Evolutionary conservation across 345 rosid genomes (phyloP), one percentile per base, ranked within the genome.

Genomic region (Cardamine chenopodiifolia): DNA sequence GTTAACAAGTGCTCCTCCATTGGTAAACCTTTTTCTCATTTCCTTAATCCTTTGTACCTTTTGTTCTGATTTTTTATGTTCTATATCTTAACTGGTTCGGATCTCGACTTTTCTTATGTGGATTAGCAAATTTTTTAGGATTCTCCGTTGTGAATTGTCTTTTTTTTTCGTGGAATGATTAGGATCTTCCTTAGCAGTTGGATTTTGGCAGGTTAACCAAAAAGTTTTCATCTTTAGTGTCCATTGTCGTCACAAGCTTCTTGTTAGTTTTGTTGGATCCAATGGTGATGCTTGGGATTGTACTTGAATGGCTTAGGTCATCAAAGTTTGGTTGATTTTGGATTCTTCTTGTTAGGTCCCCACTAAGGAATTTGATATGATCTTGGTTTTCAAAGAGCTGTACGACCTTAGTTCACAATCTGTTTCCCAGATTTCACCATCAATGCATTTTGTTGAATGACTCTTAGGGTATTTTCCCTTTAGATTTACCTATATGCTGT

Each of bases 1-100:
- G 96, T 88, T 92, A 90, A 96, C 93, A 92, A 96, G 84, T 96
- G 99, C 89, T 96, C 99, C 86, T 96, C 99, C 73, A 86, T 96
- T 60, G 98, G 99, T 92, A 58, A 85, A 55, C 44, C 63, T 12
- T 20, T 42, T 78, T 28, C 69, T 8, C 57, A 13, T 13, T 54
- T 25, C 49, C 25, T 23, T 22, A 0, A 9, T 4, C 23, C 35
- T 5, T 25, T 56, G 6, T 37, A 2, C 25, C 37, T 54, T 12
- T 39, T 13, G 1, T 12, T 45, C 4, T 63, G 54, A 7, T 8
- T 37, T 26, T 23, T 52, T 14, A 17, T 15, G 2, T 39, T 62
- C 17, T 22, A 13, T 45, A 13, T 40, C 9, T n/a, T 76, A 11
- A 2, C 22, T 57, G 31, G 22, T 60, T 65, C 6, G 66, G 66